Conservation (phyloP, 1,139 yeast species). For the Hyphopichia khmerensis region DNA sequence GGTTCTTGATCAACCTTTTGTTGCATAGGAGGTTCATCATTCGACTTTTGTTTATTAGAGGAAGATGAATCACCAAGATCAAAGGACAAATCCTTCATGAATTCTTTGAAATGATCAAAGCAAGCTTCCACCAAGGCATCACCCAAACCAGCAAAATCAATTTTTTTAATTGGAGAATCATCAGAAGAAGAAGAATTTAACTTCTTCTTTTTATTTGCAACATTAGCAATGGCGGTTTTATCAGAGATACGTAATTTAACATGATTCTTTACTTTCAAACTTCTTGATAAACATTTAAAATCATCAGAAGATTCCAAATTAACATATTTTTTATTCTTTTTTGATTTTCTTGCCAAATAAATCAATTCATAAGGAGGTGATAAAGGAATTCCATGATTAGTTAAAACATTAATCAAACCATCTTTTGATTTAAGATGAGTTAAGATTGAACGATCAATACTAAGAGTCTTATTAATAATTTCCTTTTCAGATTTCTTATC, state of each 20-base stretch:
- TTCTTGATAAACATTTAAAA: slow-evolving; percentile 45
- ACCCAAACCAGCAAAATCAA: slow-evolving; percentile 22
- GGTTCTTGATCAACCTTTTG: too few relatives aligned
- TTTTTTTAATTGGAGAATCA: slow-evolving; percentile 8
- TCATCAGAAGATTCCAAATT: slow-evolving; percentile 38
- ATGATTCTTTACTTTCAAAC: slow-evolving; percentile 45
- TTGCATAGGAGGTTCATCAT: neutral
- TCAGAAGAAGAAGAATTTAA: neutral
- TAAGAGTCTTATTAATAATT: neutral
- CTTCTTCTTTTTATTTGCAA: neutral
- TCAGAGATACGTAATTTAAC: slow-evolving; percentile 30
- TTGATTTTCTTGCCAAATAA: slow-evolving; percentile 36
- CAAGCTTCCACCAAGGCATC: slow-evolving; percentile 25
- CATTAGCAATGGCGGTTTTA: slow-evolving; percentile 6
- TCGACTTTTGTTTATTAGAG: neutral
- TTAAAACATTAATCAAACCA: neutral
- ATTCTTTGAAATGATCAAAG: slow-evolving; percentile 22
- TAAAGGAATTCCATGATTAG: neutral
- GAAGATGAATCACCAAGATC: neutral
- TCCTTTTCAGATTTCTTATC: neutral
- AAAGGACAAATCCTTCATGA: slow-evolving; percentile 11
- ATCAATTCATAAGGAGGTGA: slow-evolving; percentile 5
- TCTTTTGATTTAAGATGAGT: neutral
- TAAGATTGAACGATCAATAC: neutral
- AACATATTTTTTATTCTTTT: slow-evolving; percentile 42